phyloP scores from a whole-genome alignment of 345 rosid species.

The Cardamine occulta region DNA sequence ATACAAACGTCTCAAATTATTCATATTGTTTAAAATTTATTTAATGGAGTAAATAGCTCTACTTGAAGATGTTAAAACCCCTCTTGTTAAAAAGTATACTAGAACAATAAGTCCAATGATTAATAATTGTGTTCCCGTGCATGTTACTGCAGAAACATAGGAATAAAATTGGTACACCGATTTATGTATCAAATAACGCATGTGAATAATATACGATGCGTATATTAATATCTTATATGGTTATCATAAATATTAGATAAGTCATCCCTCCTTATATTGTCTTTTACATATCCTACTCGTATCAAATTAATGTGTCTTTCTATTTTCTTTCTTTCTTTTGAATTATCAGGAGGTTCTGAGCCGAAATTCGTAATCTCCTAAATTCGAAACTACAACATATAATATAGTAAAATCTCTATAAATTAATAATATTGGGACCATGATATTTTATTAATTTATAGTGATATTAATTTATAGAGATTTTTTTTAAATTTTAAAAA shows the following conservation, averaged over 20 bases:
- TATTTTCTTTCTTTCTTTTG: too few species aligned
- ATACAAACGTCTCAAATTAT: not conserved
- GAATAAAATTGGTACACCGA: slow-evolving; percentile 28
- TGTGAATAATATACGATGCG: not conserved
- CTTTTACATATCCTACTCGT: slow-evolving; percentile 2
- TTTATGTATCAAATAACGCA: slow-evolving; percentile 14
- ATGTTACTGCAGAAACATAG: slow-evolving; percentile 30
- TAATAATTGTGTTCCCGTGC: slow-evolving; percentile 40
- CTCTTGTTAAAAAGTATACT: not conserved
- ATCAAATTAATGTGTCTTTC: slow-evolving; percentile 3
- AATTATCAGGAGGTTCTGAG: too few species aligned
- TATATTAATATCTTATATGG: slow-evolving; percentile 7
- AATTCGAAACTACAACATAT: too few species aligned
- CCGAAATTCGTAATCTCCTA: too few species aligned
- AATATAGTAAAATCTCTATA: too few species aligned
- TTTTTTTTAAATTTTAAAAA: too few species aligned
- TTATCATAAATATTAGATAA: slow-evolving; percentile 1
- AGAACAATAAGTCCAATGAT: slow-evolving; percentile 6
- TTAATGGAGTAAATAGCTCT: not conserved
- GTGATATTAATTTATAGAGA: too few species aligned
- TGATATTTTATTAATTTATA: too few species aligned
- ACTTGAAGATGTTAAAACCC: not conserved
- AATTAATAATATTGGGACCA: too few species aligned
- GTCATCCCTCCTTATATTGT: not conserved
- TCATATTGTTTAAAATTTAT: not conserved